These are phyloP conservation scores for Vitis vinifera DNA, from an alignment of 164 flowering plant genomes.

Conservation along the genomic window ASM3070453v1 NC_081820.1:26111001-26111500, in stretches of 20 bases:
- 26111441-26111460: too few relatives aligned
- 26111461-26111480: too few relatives aligned
- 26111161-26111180: constrained; percentile 37
- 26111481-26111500: too few relatives aligned
- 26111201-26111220: constrained; percentile 70
- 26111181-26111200: constrained; percentile 70
- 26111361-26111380: too few relatives aligned
- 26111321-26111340: too few relatives aligned
- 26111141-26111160: constrained; percentile 30
- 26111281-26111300: constrained; percentile 51
- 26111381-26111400: too few relatives aligned
- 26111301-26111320: constrained; percentile 31
- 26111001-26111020: too few relatives aligned
- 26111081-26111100: constrained; percentile 27
- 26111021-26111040: constrained; percentile 84
- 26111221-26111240: constrained; percentile 95
- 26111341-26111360: too few relatives aligned
- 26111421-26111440: too few relatives aligned
- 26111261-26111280: constrained; percentile 60
- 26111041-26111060: constrained; percentile 61
- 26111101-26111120: constrained; percentile 43
- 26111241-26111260: constrained; percentile 83
- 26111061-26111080: constrained; percentile 14
- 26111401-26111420: too few relatives aligned
- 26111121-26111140: constrained; percentile 32